A percentile compares a stretch with the other conserved stretches of the same genome.
phyloP scores from a whole-genome alignment of 2,329 filamentous ascomycete species.

The Grosmannia clavigera region DNA sequence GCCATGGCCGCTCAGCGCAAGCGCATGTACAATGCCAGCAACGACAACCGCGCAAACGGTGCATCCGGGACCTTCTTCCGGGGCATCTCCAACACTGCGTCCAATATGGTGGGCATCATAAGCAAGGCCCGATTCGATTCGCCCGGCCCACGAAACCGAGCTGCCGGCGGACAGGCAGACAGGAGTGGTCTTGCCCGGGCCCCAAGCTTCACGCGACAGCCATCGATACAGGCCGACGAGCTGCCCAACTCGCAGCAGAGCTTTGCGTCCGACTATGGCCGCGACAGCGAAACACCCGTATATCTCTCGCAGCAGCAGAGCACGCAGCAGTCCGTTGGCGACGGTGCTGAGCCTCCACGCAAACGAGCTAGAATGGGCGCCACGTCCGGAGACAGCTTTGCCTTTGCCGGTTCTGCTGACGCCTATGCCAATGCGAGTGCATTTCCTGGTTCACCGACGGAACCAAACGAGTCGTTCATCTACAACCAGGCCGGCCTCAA shows the following conservation, averaged over 20 bases:
- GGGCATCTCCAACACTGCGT: slow-evolving; percentile 88
- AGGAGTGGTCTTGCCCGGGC: slow-evolving; percentile 48
- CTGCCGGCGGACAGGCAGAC: slow-evolving; percentile 16
- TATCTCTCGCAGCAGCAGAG: slow-evolving; percentile 46
- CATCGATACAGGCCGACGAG: slow-evolving; percentile 59
- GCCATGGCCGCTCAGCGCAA: slow-evolving; percentile 95
- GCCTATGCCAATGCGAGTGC: slow-evolving; percentile 27
- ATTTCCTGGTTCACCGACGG: slow-evolving; percentile 62
- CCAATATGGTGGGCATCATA: slow-evolving; percentile 86
- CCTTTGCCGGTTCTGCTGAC: slow-evolving; percentile 28
- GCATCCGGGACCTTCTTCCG: slow-evolving; percentile 86
- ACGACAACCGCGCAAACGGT: slow-evolving; percentile 54
- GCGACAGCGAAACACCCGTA: slow-evolving; percentile 51
- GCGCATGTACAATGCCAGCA: slow-evolving; percentile 68
- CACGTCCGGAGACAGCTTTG: slow-evolving; percentile 46
- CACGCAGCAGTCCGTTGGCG: slow-evolving; percentile 31
- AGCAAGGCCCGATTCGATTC: slow-evolving; percentile 94
- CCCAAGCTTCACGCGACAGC: slow-evolving; percentile 57
- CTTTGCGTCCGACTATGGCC: slow-evolving; percentile 62
- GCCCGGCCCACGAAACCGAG: slow-evolving; percentile 53
- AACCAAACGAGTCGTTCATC: slow-evolving; percentile 68
- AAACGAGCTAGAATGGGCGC: slow-evolving; percentile 57
- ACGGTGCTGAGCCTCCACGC: slow-evolving; percentile 62
- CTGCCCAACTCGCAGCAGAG: slow-evolving; percentile 78
- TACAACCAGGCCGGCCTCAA: slow-evolving; percentile 43